These are phyloP conservation scores for Pestalotiopsis sp. DNA, from an alignment of 2,329 filamentous ascomycete species.

Conservation along the genomic window DNA sequence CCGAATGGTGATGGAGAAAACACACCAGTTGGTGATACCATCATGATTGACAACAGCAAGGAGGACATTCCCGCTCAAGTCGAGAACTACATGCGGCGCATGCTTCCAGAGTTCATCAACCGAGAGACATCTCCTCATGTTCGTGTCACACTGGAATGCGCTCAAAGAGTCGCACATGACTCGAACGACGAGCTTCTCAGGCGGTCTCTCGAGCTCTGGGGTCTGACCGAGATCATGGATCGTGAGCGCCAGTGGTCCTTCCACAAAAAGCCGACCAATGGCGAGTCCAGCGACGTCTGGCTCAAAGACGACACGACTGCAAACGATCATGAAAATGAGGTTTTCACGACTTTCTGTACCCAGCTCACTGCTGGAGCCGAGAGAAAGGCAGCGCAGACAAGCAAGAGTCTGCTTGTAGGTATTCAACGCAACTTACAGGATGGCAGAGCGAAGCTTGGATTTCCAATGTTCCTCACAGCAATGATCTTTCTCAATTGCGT, in stretches of 20 bases:
- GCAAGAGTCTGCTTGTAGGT: conserved; percentile 58
- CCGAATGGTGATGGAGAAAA: conserved; percentile 30
- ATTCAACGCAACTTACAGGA: conserved; percentile 65
- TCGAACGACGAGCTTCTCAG: conserved; percentile 57
- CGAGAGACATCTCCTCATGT: conserved; percentile 64
- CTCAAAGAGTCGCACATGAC: conserved; percentile 45
- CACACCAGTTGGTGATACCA: conserved; percentile 33
- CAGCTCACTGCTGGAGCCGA: conserved; percentile 68
- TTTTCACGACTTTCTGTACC: conserved; percentile 62
- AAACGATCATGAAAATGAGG: conserved; percentile 38
- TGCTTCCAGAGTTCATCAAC: conserved; percentile 59
- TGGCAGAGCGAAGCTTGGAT: conserved; percentile 61
- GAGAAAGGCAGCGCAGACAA: conserved; percentile 62
- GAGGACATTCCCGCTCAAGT: conserved; percentile 63
- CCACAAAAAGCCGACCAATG: conserved; percentile 46
- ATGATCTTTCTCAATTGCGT: conserved; percentile 67
- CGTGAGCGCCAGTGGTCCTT: conserved; percentile 65
- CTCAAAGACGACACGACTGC: conserved; percentile 57
- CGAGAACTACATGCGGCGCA: conserved; percentile 62
- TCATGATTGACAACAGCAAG: conserved; percentile 64
- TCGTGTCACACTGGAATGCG: conserved; percentile 57
- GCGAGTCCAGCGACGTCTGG: conserved; percentile 42
- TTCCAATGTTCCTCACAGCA: conserved; percentile 63
- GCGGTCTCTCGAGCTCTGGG: conserved; percentile 66
- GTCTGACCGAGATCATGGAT: conserved; percentile 66